Percentiles rank a stretch among this genome's conserved stretches.
phyloP scores from a whole-genome alignment of 1,284 basidiomycete species.

The Wolfiporia cocos region DNA sequence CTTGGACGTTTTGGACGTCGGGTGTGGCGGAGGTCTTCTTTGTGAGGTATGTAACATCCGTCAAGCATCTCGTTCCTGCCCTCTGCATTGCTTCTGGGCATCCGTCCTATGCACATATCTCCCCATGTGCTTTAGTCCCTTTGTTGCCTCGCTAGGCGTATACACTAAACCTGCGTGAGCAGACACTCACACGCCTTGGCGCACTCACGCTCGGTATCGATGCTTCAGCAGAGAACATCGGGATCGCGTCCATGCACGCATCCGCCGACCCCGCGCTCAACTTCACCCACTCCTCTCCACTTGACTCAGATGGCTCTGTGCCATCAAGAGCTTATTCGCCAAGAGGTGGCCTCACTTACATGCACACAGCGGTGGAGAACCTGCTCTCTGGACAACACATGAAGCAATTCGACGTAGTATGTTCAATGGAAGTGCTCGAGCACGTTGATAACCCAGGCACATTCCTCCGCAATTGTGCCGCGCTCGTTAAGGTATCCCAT shows the following conservation, averaged over 20 bases:
- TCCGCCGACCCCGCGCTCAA: conserved; percentile 61
- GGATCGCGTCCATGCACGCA: conserved; percentile 83
- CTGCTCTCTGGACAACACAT: conserved; percentile 44
- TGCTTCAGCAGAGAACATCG: conserved; percentile 84
- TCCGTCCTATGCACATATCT: too few species aligned
- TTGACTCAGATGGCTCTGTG: neutral
- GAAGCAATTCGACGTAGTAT: conserved; percentile 85
- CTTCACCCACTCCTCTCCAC: conserved; percentile 2
- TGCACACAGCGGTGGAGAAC: conserved; percentile 77
- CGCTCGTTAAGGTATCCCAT: conserved; percentile 73
- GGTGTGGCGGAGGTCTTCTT: conserved; percentile 93
- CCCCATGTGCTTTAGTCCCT: too few species aligned
- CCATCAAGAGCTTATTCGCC: conserved; percentile 18
- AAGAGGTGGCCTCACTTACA: conserved; percentile 54
- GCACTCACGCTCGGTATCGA: conserved; percentile 87
- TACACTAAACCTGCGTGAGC: conserved; percentile 6
- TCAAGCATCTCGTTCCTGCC: too few species aligned
- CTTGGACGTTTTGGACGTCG: conserved; percentile 76
- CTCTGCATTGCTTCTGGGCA: conserved; percentile 3
- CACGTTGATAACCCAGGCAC: conserved; percentile 90
- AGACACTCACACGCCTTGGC: conserved; percentile 87
- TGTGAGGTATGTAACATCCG: conserved; percentile 85
- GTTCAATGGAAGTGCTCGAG: conserved; percentile 97
- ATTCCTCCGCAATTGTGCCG: conserved; percentile 79
- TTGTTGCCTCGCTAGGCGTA: neutral